Percentiles rank a stretch among this genome's conserved stretches.
Evolutionary conservation across 73 alveolate genomes (phyloP).

Genomic region (Symbiodinium natans): DNA sequence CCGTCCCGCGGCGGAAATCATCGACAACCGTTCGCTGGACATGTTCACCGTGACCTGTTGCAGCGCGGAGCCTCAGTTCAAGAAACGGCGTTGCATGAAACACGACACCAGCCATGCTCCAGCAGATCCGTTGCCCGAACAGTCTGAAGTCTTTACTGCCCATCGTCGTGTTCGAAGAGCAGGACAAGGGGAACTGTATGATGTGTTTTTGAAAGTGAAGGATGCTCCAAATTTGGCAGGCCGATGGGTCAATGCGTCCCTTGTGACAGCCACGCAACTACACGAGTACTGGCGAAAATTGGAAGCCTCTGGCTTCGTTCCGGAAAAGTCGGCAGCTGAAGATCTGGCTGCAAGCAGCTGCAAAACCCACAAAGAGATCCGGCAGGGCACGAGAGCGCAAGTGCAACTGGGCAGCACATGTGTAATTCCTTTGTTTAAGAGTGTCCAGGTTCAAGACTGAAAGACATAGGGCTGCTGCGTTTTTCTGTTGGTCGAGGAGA

Average conservation of each 20-base stretch:
- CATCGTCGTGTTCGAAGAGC: neutral
- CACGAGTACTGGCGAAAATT: constrained; percentile 15
- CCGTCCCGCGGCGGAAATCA: neutral
- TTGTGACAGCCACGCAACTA: neutral
- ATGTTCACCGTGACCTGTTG: neutral
- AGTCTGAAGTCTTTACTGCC: neutral
- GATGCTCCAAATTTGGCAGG: neutral
- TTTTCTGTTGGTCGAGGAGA: neutral
- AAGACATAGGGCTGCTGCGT: neutral
- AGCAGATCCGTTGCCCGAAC: neutral
- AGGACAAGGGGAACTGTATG: neutral
- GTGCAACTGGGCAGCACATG: neutral
- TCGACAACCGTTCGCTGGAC: neutral
- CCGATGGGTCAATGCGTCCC: neutral
- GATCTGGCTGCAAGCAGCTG: neutral
- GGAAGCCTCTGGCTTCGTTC: constrained; percentile 2
- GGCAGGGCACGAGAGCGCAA: neutral
- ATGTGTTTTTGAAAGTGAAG: neutral
- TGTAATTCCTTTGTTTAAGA: too few species aligned
- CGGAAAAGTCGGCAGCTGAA: neutral
- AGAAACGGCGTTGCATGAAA: neutral
- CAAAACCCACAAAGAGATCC: constrained; percentile 9
- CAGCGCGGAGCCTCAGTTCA: neutral
- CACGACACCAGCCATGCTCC: neutral
- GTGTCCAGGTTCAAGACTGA: too few species aligned